phyloP scores from a whole-genome alignment of 2,329 filamentous ascomycete species.

The Colletotrichum cereale region DNA sequence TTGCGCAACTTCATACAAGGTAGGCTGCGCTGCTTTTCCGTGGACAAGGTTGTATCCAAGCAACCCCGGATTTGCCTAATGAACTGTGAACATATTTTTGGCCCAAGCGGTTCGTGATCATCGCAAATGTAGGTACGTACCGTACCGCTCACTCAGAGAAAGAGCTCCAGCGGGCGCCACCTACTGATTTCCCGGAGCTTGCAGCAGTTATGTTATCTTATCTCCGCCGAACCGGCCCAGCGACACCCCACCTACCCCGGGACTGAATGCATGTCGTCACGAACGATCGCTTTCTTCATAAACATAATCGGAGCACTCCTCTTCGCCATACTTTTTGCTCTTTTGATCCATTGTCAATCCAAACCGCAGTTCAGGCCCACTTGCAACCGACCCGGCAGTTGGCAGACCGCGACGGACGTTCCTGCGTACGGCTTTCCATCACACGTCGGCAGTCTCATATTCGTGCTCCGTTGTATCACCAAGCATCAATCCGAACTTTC shows the following conservation, averaged over 20 bases:
- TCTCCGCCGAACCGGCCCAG: constrained; percentile 35
- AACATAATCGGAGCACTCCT: constrained; percentile 23
- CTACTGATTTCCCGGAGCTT: constrained; percentile 29
- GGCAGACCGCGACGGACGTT: constrained; percentile 3
- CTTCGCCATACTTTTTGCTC: not conserved
- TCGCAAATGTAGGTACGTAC: not conserved
- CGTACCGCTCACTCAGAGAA: not conserved
- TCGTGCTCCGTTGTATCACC: constrained; percentile 38
- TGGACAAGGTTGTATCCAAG: constrained; percentile 25
- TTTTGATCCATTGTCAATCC: not conserved
- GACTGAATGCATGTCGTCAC: constrained; percentile 40
- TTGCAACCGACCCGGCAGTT: not conserved
- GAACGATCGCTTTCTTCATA: constrained; percentile 31
- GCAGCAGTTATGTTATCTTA: constrained; percentile 37
- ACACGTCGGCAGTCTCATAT: constrained; percentile 37
- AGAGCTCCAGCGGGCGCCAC: constrained; percentile 12
- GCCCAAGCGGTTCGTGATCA: not conserved
- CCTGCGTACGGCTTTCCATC: constrained; percentile 9
- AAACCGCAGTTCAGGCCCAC: not conserved
- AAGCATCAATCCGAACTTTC: constrained; percentile 32
- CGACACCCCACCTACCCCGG: constrained; percentile 32
- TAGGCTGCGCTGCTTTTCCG: not conserved
- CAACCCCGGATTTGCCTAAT: constrained; percentile 26
- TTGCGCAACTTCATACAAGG: not conserved
- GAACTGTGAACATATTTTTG: constrained; percentile 9